phyloP scores from a whole-genome alignment of 768 basidiomycete species.

The Chlorophyllum brunneum region DNA sequence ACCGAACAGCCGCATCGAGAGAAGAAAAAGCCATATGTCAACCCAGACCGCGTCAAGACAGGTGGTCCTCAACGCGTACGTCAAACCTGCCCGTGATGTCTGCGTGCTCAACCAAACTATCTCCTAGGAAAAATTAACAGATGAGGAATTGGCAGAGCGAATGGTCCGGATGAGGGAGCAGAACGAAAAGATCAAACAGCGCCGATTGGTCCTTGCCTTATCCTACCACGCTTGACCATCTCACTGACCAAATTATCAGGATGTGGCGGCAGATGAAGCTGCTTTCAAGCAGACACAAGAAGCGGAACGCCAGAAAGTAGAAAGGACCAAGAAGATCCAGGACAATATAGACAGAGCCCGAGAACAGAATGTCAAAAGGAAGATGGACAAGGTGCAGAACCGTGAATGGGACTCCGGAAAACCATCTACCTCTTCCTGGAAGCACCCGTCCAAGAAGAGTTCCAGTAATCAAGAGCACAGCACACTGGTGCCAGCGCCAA shows the following conservation, averaged over 20 bases:
- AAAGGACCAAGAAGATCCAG: constrained; percentile 61
- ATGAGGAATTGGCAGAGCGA: constrained; percentile 62
- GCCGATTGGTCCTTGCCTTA: constrained; percentile 42
- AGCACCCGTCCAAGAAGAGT: constrained; percentile 4
- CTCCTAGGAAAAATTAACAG: constrained; percentile 60
- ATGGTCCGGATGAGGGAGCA: constrained; percentile 70
- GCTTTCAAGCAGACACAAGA: constrained; percentile 73
- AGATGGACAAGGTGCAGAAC: constrained; percentile 74
- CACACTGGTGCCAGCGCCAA: not conserved
- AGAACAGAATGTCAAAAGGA: constrained; percentile 75
- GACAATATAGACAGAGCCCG: constrained; percentile 65
- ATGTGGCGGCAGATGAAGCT: constrained; percentile 78
- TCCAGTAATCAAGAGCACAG: not conserved
- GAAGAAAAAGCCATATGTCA: constrained; percentile 74
- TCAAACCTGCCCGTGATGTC: constrained; percentile 5
- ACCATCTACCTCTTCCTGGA: constrained; percentile 18
- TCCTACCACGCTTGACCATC: constrained; percentile 1
- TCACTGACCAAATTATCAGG: too few relatives aligned
- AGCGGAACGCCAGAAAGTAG: constrained; percentile 54
- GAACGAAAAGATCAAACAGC: constrained; percentile 75
- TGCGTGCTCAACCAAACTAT: not conserved
- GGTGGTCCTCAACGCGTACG: constrained; percentile 70
- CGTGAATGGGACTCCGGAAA: constrained; percentile 89
- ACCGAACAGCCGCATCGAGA: constrained; percentile 28
- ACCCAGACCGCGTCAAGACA: constrained; percentile 81